Base-by-base conservation (phyloP, 2,329 filamentous ascomycete species). In the Trichoderma brevicompactum region DNA sequence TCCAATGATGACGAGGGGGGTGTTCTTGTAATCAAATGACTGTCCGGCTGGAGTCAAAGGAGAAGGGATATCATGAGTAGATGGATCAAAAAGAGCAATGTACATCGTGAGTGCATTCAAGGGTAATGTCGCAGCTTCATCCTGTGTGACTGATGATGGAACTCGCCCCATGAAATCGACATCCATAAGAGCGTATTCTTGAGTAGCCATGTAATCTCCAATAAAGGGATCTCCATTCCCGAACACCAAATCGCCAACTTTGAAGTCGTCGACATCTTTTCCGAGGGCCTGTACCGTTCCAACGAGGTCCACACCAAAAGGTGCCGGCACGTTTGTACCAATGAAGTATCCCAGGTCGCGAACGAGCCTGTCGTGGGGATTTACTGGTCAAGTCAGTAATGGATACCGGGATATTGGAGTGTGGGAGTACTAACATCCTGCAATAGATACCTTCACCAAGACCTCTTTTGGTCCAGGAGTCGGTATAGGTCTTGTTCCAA, bases 41-140 rank as follows among this genome's bases (percentile, higher is more conserved):
- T 49, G 7, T 32, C 56, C 56, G 9, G 44, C 43, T 1, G 34
- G 56, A 0, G 56, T 40, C n/a, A 60, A 49, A 28, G 56, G 43
- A 13, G 56, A 60, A 15, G 56, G 56, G 3, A 60, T 23, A 1
- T 19, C 56, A 5, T 60, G 56, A 1, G 44, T 49, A 36, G 43
- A 48, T 17, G 12, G 15, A n/a, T 60, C 43, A 9, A 60, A 60
- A 2, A 60, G 12, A 2, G 56, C 56, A 17, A 60, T 49, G 44
- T 60, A 60, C 56, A 60, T 60, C 8, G 56, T 60, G 2, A 60
- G 56, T n/a, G 12, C 44, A 5, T 60, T 60, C 44, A 60, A 17
- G 5, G 56, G 43, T 8, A 60, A 36, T 10, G 56, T 60, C 3
- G 56, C 56, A 12, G 56, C 56, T 34, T 60, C 56, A 3, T 49